Base-by-base conservation (phyloP, 2,329 filamentous ascomycete species). In the Clonostachys rosea region DNA sequence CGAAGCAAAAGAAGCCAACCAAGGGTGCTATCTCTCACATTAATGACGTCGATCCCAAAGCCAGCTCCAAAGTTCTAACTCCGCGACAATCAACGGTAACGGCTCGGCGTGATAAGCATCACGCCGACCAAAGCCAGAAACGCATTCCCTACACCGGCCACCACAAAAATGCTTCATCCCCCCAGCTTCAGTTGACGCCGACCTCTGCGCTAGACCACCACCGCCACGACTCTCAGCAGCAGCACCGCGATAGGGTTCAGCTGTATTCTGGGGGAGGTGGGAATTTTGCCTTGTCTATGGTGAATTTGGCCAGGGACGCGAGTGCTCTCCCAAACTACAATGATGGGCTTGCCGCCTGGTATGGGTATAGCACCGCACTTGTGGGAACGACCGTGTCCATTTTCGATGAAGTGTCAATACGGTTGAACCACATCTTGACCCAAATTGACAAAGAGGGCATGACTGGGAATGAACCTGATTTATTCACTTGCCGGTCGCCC, bases 361-460 rank as follows among this genome's bases (percentile, higher is more conserved):
- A 76, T 40, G 58, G 59, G 9, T 44, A 48, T 16, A 45, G 40
- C 36, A 42, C 42, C 13, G 20, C 44, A 13, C 30, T 50, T 30
- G 51, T 50, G 14, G 18, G 42, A 8, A 71, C 75, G 52, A 66
- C 67, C 6, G 68, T 70, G 13, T 67, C 69, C 6, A 63, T 81
- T 16, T 81, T 74, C 55, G 80, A 87, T 56, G 68, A 81, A 47
- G 77, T 90, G 42, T 78, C 74, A 13, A 70, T 71, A 5, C 81
- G 81, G 45, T 76, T 91, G 50, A 78, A 89, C 60, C 68, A 80
- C 41, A 74, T 89, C 48, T 81, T 91, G 60, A 89, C 86, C 1
- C 73, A 78, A 30, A 90, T 91, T 47, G 87, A 91, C 60, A 71
- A 75, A 17, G 85, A 87, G 24, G 69, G 66, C 33, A 72, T 74